phyloP scores from a whole-genome alignment of 208 protist genomes.

The Leishmania martiniquensis region DNA sequence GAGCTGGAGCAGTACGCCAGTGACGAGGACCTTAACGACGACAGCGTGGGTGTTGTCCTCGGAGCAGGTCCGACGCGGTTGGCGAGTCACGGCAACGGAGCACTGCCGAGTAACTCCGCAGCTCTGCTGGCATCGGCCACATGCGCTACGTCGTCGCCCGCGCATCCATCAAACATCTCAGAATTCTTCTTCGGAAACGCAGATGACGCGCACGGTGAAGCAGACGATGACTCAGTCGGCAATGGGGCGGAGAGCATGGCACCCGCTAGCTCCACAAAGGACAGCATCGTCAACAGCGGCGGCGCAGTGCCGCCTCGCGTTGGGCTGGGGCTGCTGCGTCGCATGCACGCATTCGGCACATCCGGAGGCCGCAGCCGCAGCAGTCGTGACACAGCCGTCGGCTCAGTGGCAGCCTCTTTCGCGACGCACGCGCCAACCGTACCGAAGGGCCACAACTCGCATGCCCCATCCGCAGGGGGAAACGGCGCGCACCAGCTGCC shows the following conservation, averaged over 20 bases:
- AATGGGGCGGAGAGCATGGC: neutral
- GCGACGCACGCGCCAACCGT: too few species aligned
- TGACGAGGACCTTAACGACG: constrained; percentile 43
- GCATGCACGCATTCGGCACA: constrained; percentile 42
- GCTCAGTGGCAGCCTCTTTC: neutral
- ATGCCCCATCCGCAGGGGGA: neutral
- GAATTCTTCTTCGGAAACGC: constrained; percentile 17
- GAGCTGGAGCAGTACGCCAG: constrained; percentile 42
- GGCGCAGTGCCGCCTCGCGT: constrained; percentile 21
- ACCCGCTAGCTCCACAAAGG: neutral
- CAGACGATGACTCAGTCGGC: neutral
- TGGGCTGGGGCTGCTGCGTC: constrained; percentile 48
- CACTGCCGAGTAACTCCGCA: neutral
- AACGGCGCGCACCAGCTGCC: neutral
- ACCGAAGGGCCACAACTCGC: too few species aligned
- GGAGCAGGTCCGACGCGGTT: neutral
- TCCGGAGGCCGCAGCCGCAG: neutral
- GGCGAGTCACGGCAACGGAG: neutral
- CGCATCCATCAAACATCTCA: neutral
- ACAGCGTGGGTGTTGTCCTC: neutral
- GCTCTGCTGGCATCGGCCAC: neutral
- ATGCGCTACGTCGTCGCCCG: neutral
- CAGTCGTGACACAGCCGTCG: neutral
- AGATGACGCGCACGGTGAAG: constrained; percentile 2
- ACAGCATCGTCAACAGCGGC: neutral